Conservation (phyloP, 108 stramenopile genomes). For the Discostella stelligeroides region DNA sequence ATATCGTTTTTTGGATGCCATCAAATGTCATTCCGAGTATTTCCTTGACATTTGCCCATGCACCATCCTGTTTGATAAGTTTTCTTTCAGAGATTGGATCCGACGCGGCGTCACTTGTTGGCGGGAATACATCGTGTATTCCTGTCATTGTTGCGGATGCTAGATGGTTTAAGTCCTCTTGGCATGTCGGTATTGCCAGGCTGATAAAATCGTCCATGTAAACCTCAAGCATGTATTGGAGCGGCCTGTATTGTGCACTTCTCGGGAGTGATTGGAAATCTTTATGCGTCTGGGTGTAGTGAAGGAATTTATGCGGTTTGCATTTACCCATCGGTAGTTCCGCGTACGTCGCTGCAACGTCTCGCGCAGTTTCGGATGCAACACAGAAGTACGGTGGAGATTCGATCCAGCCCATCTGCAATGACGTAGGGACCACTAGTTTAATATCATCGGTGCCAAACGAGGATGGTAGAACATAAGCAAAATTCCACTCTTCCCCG, state of each 20-base stretch:
- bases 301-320: too few relatives aligned
- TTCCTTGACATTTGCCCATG: neutral
- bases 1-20: constrained; percentile 6
- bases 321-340: too few relatives aligned
- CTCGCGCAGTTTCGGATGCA: too few relatives aligned
- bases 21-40: constrained; percentile 26
- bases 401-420: too few relatives aligned
- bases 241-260: neutral
- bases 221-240: constrained; percentile 16
- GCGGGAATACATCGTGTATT: constrained; percentile 26
- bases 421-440: too few relatives aligned
- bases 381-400: too few relatives aligned
- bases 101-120: neutral
- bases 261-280: too few relatives aligned
- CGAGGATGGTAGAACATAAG: neutral
- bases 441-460: too few relatives aligned
- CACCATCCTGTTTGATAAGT: constrained; percentile 35
- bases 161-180: constrained; percentile 7
- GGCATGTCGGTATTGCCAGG: neutral
- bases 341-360: too few relatives aligned
- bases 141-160: neutral
- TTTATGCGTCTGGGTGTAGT: too few relatives aligned
- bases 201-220: constrained; percentile 39
- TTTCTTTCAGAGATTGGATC: constrained; percentile 56
- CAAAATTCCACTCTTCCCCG: constrained; percentile 31